These are phyloP conservation scores for Moringa oleifera DNA, from an alignment of 345 rosid genomes.

Conservation along the genomic window DNA sequence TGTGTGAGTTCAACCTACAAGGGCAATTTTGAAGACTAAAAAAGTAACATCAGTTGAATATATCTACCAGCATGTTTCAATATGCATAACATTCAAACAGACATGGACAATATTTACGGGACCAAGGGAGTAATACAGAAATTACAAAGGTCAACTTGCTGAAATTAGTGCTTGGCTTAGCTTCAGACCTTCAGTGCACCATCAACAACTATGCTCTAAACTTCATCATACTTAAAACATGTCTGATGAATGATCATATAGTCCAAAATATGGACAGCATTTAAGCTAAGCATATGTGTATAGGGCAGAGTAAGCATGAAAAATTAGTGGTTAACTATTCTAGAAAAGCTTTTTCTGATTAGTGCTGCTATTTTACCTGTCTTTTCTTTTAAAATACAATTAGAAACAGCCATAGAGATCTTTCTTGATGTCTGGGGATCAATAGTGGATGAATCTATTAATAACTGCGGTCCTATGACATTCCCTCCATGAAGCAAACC, in stretches of 20 bases:
- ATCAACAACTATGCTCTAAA: neutral
- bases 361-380: slow-evolving; percentile 38
- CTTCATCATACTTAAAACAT: neutral
- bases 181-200: neutral
- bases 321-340: neutral
- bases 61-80: too few species aligned
- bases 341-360: too few species aligned
- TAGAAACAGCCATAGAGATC: slow-evolving; percentile 53
- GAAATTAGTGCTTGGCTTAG: too few species aligned
- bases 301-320: neutral
- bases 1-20: too few species aligned
- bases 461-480: slow-evolving; percentile 48
- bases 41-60: too few species aligned
- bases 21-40: too few species aligned
- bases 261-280: neutral
- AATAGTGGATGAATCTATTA: slow-evolving; percentile 89
- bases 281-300: too few species aligned
- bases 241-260: too few species aligned
- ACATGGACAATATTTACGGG: neutral
- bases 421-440: slow-evolving; percentile 86
- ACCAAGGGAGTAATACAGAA: too few species aligned
- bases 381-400: slow-evolving; percentile 44
- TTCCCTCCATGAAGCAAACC: slow-evolving; percentile 68
- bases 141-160: too few species aligned
- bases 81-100: too few species aligned